Evolutionary conservation across 768 basidiomycete species (phyloP).

Genomic region (Trametes maxima): DNA sequence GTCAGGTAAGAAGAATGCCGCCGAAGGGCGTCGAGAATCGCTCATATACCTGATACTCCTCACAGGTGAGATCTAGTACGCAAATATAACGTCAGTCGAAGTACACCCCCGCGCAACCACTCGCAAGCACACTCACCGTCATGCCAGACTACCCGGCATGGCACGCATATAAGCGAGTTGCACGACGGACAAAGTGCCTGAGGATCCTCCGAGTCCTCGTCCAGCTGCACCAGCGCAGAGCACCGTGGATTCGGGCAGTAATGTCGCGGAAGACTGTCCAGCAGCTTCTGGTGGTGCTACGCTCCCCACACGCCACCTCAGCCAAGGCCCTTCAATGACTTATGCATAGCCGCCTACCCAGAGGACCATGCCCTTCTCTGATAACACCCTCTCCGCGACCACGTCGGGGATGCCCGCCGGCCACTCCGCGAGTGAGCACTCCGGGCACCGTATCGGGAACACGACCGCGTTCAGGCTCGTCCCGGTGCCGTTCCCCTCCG

Average conservation of each 20-base stretch:
- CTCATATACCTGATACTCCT: constrained; percentile 33
- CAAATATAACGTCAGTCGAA: not conserved
- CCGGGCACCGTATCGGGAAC: constrained; percentile 44
- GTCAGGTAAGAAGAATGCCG: not conserved
- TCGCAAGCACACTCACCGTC: constrained; percentile 26
- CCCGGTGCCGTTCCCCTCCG: constrained; percentile 34
- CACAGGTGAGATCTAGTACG: constrained; percentile 33
- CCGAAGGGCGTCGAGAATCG: not conserved
- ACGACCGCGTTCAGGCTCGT: constrained; percentile 32
- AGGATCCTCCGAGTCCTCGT: constrained; percentile 38
- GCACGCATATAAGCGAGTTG: constrained; percentile 36
- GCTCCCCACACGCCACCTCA: not conserved
- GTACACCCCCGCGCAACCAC: not conserved
- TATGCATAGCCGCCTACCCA: constrained; percentile 33
- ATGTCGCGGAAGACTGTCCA: constrained; percentile 38
- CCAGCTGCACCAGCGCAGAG: constrained; percentile 38
- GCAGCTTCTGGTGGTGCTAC: constrained; percentile 40
- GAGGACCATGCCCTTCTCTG: constrained; percentile 36
- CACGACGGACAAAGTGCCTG: constrained; percentile 40
- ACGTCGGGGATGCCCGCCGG: constrained; percentile 40
- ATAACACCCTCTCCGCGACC: constrained; percentile 36
- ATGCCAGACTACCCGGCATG: constrained; percentile 41
- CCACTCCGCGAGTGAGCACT: constrained; percentile 37
- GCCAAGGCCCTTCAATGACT: not conserved
- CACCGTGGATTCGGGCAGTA: constrained; percentile 44